A percentile compares a stretch with the other conserved stretches of the same genome.
phyloP scores from a whole-genome alignment of 2,329 filamentous ascomycete species.

The Penicillium occitanis region DNA sequence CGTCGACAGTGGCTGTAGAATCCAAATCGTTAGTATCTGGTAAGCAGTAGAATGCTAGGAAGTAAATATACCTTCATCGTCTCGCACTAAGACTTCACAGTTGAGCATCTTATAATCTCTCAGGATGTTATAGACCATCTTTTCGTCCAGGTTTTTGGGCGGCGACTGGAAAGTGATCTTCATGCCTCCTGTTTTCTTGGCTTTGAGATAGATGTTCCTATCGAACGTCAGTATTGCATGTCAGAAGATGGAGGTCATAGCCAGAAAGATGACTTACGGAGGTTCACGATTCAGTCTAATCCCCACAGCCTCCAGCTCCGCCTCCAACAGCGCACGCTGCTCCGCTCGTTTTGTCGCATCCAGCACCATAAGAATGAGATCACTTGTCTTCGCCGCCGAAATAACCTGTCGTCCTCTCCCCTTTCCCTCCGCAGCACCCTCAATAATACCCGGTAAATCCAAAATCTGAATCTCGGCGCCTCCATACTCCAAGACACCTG shows the following conservation, averaged over 20 bases:
- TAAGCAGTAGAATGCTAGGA: slow-evolving; percentile 1
- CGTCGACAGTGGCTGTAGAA: slow-evolving; percentile 77
- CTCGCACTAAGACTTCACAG: slow-evolving; percentile 90
- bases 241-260: background rate
- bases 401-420: slow-evolving; percentile 95
- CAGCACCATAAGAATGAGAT: slow-evolving; percentile 93
- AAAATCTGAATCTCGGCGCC: slow-evolving; percentile 97
- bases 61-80: slow-evolving; percentile 68
- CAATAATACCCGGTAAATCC: slow-evolving; percentile 96
- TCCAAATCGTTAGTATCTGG: background rate
- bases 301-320: slow-evolving; percentile 89
- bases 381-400: slow-evolving; percentile 95
- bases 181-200: slow-evolving; percentile 94
- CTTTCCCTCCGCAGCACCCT: slow-evolving; percentile 93
- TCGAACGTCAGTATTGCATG: background rate
- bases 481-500: slow-evolving; percentile 94
- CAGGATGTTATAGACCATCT: slow-evolving; percentile 96
- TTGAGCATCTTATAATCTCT: slow-evolving; percentile 99
- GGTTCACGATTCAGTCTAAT: slow-evolving; percentile 90
- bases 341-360: slow-evolving; percentile 96
- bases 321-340: slow-evolving; percentile 84
- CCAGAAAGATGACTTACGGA: slow-evolving; percentile 59
- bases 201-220: slow-evolving; percentile 95
- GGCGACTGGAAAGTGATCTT: slow-evolving; percentile 94
- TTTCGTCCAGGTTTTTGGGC: slow-evolving; percentile 90